A percentile compares a stretch with the other conserved stretches of the same genome.
Evolutionary conservation across 2,329 filamentous ascomycete species (phyloP).

Genomic region (Macrophomina tecta): DNA sequence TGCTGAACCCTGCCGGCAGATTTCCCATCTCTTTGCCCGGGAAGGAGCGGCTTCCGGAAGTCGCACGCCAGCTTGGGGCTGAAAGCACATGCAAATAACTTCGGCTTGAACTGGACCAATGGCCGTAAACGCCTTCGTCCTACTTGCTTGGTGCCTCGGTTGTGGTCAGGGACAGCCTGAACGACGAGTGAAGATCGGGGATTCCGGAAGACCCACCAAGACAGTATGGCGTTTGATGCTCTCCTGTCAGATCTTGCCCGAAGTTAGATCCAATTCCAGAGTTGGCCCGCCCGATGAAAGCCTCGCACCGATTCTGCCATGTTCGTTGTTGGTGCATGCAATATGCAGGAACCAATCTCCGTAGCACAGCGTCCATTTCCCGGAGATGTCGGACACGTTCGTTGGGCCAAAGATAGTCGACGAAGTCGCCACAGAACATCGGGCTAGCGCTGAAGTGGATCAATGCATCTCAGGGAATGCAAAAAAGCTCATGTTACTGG

Average conservation of each 20-base stretch:
- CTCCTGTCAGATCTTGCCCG: conserved; percentile 6
- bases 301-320: neutral
- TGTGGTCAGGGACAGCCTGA: neutral
- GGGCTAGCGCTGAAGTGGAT: too few relatives aligned
- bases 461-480: too few relatives aligned
- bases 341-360: neutral
- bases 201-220: conserved; percentile 1
- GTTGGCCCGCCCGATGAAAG: neutral
- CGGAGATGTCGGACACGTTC: too few relatives aligned
- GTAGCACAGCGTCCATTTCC: too few relatives aligned
- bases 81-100: conserved; percentile 18
- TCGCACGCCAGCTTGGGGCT: conserved; percentile 7
- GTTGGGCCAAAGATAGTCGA: too few relatives aligned
- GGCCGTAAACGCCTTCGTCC: neutral
- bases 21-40: too few relatives aligned
- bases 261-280: neutral
- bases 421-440: too few relatives aligned
- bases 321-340: neutral
- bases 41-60: neutral
- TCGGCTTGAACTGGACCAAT: conserved; percentile 2
- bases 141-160: neutral
- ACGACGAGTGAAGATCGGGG: too few relatives aligned
- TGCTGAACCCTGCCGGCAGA: too few relatives aligned
- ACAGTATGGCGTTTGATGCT: neutral
- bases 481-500: too few relatives aligned